Percentiles rank a stretch among this genome's conserved stretches.
These are phyloP conservation scores for Carex kokanica DNA, from an alignment of 176 grass and related monocot genomes.

Conservation along the genomic window DNA sequence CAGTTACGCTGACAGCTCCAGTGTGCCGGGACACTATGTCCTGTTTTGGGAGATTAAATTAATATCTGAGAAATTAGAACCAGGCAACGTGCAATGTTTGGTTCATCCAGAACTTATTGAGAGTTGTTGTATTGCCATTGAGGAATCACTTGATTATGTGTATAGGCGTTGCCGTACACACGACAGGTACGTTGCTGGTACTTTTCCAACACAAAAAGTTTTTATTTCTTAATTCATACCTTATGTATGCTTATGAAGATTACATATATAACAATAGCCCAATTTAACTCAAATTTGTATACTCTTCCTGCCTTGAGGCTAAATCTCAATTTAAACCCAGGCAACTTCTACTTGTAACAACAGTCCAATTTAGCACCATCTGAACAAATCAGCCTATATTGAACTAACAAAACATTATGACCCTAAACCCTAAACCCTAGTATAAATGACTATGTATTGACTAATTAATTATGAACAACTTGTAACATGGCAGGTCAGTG, in stretches of 20 bases:
- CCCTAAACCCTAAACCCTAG: too few species aligned
- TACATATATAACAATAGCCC: neutral
- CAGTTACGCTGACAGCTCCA: slow-evolving; percentile 54
- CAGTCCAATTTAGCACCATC: neutral
- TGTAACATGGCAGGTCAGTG: slow-evolving; percentile 31
- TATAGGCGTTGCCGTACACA: slow-evolving; percentile 60
- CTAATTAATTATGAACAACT: neutral
- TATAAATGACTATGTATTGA: neutral
- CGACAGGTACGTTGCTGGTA: slow-evolving; percentile 34
- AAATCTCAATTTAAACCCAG: neutral
- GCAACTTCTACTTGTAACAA: neutral
- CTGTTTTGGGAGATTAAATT: slow-evolving; percentile 75
- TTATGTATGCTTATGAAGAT: neutral
- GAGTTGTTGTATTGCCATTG: slow-evolving; percentile 47
- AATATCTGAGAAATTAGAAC: slow-evolving; percentile 24
- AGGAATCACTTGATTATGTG: slow-evolving; percentile 66
- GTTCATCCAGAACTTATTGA: slow-evolving; percentile 41
- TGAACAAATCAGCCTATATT: neutral
- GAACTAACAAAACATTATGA: neutral
- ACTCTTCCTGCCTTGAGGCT: neutral
- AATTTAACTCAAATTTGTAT: neutral
- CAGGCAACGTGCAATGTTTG: neutral
- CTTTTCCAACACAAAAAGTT: neutral
- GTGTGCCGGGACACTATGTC: slow-evolving; percentile 63
- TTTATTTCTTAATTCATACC: neutral